A percentile compares a stretch with the other conserved stretches of the same genome.
Evolutionary conservation across 495 filamentous ascomycete genomes (phyloP).

Genomic region (Melanomma pulvis-pyrius): DNA sequence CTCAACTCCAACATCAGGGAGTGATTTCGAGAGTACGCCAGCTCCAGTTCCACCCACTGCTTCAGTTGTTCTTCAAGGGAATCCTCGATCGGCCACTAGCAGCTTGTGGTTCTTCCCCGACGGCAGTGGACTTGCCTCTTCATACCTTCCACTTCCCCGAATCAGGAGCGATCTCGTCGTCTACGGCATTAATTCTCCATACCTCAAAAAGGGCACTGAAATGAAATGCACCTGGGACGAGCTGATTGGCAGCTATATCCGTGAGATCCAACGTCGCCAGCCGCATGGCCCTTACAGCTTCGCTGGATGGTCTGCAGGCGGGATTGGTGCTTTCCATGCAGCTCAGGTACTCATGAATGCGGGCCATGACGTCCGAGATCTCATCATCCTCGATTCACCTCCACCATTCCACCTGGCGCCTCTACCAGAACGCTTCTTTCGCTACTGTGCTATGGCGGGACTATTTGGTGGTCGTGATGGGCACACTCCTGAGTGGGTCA

Average conservation of each 20-base stretch:
- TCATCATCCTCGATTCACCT: conserved; percentile 1
- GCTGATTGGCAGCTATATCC: conserved; percentile 57
- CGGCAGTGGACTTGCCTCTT: conserved; percentile 67
- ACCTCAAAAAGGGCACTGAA: conserved; percentile 60
- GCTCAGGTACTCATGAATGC: conserved; percentile 59
- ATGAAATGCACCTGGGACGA: conserved; percentile 56
- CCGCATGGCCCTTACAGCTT: conserved; percentile 70
- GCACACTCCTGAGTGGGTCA: background rate
- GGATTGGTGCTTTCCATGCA: conserved; percentile 81
- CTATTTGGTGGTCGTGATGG: background rate
- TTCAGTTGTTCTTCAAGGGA: background rate
- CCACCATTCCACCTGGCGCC: background rate
- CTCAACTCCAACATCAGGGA: too few species aligned
- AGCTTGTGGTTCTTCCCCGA: conserved; percentile 57
- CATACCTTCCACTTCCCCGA: conserved; percentile 59
- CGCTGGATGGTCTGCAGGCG: conserved; percentile 82
- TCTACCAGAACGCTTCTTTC: background rate
- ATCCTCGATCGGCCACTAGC: background rate
- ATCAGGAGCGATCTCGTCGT: conserved; percentile 52
- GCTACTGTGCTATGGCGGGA: background rate
- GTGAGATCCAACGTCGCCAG: conserved; percentile 69
- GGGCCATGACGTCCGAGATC: background rate
- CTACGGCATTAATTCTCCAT: conserved; percentile 65
- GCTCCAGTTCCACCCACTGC: background rate
- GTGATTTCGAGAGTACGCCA: too few species aligned